Evolutionary conservation across 2,329 filamentous ascomycete genomes (phyloP), one percentile per base, ranked within the genome.

Genomic region (Pseudogymnoascus sp.): DNA sequence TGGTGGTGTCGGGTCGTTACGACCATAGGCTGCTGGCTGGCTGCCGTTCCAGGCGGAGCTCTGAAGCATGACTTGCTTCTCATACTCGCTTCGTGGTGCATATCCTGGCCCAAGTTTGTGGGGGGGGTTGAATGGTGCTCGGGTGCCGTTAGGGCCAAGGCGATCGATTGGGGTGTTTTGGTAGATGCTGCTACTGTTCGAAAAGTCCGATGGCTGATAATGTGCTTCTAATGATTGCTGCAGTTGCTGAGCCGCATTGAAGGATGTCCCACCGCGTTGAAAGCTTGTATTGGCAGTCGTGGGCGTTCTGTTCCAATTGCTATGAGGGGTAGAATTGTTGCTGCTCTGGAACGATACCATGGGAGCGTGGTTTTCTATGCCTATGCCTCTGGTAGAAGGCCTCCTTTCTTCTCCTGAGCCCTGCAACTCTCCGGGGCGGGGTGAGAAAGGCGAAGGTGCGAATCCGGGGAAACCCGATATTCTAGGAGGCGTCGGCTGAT

Each of bases 121-220:
- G 17, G 47, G 54, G 37, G 36, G 33, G 15, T 40, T 26, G 35
- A 24, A 39, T 26, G 35, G 33, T 33, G 21, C 5, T 3, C 10
- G 57, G 57, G 15, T 39, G 35, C 37, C 57, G 35, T 39, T 39
- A n/a, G 7, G 8, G 4, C 15, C 58, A 57, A 58, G 54, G 44
- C 31, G 44, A 41, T 50, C 61, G 62, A 60, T 60, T 59, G 79
- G 79, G 4, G 79, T 80, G 35, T 80, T 77, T 40, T 75, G 76
- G 62, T 79, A 81, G 21, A 84, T 66, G 64, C 79, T 82, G 68
- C 80, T 83, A 1, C 74, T 71, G 61, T 81, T 74, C 11, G 80
- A 79, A 64, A 83, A 83, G 5, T 65, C 68, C 39, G 69, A 68
- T 15, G 67, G 68, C n/a, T 64, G 62, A 40, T 65, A 69, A 40